These are phyloP conservation scores for Fusarium fujikuroi DNA, from an alignment of 2,329 filamentous ascomycete species.

Conservation along the genomic window DNA sequence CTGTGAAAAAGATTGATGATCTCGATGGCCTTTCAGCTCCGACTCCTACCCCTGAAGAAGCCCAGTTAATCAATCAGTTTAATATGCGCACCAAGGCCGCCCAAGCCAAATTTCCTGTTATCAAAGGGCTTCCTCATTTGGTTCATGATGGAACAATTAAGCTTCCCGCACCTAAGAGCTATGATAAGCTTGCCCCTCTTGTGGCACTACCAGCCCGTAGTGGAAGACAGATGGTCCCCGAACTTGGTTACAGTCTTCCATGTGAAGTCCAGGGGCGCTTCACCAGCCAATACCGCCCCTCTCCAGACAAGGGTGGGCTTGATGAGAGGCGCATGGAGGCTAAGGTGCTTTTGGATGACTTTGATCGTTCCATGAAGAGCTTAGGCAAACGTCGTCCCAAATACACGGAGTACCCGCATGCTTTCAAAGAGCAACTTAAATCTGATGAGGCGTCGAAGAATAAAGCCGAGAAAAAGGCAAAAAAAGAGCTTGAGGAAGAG, in stretches of 20 bases:
- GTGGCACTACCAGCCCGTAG: constrained; percentile 55
- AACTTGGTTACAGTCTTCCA: constrained; percentile 53
- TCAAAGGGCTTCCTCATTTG: constrained; percentile 54
- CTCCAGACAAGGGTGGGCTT: constrained; percentile 52
- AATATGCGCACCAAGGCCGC: constrained; percentile 51
- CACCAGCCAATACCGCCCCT: constrained; percentile 54
- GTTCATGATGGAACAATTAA: constrained; percentile 54
- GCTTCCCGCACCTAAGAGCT: constrained; percentile 57
- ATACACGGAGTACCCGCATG: constrained; percentile 59
- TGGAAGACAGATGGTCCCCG: constrained; percentile 53
- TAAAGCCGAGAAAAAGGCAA: constrained; percentile 59
- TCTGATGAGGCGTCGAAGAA: constrained; percentile 58
- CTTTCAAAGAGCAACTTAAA: constrained; percentile 59
- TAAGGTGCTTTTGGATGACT: constrained; percentile 53
- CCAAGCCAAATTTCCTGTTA: constrained; percentile 52
- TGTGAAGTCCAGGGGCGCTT: constrained; percentile 59
- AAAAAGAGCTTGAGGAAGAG: constrained; percentile 55
- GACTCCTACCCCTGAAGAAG: constrained; percentile 49
- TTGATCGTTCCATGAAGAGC: constrained; percentile 54
- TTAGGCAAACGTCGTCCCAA: constrained; percentile 58
- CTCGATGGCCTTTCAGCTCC: constrained; percentile 48
- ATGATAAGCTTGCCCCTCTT: constrained; percentile 57
- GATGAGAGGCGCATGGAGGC: constrained; percentile 56
- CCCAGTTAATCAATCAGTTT: constrained; percentile 51
- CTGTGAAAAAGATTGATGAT: constrained; percentile 50